Base-by-base conservation (phyloP, 2,329 filamentous ascomycete species). In the Colletotrichum orbiculare region DNA sequence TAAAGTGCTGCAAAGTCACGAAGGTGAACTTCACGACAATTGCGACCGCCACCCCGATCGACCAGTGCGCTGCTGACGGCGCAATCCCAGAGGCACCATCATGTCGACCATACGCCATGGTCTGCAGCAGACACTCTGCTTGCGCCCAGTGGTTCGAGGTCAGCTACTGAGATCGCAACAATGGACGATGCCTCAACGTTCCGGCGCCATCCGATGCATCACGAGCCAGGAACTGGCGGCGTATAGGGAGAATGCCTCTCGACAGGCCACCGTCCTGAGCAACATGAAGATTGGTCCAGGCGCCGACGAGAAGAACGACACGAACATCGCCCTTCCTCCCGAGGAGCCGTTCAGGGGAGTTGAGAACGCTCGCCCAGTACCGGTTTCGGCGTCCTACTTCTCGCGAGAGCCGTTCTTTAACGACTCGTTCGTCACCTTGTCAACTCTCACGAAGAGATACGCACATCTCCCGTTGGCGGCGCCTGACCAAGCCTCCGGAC, bases 371-470 rank as follows among this genome's bases (percentile, higher is more conserved):
- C 92, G 96, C 69, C 83, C 96, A 25, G 82, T 97, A 41, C 96
- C 96, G 17, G 85, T 86, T 34, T 97, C 94, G 41, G 90, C 93
- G 3, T 96, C 95, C n/a, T 99, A 99, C 81, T 99, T 98, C 82
- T 94, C 93, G 56, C 91, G 91, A 56, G 90, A 90, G 67, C 91
- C 94, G 2, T 84, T 86, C 59, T 97, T 97, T 83, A 96, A 91
- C 78, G 96, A 99, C 79, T 87, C 92, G 73, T 87, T 91, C 71
- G 86, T 98, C 69, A 81, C 83, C 49, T 84, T 99, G 52, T 87
- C 93, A 71, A 83, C 86, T 10, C 85, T 98, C 33, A 80, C 91
- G 61, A 87, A 88, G 57, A 90, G 88, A 77, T 91, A 96, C 75
- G 85, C 88, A 61, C 83, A 88, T 34, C 85, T 98, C 12, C 96